Evolutionary conservation across 345 rosid genomes (phyloP).

Genomic region (Corymbia maculata): DNA sequence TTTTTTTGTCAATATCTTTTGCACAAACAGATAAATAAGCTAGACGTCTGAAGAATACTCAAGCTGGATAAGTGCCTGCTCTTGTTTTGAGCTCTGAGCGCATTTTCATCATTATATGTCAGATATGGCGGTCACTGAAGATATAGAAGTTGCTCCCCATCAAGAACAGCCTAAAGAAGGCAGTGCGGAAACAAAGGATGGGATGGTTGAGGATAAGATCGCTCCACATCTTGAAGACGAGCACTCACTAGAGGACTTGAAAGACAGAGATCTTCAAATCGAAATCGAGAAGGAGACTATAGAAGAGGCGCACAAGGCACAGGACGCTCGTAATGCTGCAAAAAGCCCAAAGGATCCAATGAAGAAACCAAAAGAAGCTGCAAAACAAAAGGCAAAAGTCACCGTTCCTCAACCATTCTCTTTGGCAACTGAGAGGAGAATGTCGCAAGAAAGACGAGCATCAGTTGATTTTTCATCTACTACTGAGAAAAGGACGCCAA

Average conservation of each 20-base stretch:
- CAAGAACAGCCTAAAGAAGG: neutral
- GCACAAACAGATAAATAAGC: neutral
- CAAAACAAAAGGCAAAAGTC: constrained; percentile 9
- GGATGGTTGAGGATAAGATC: neutral
- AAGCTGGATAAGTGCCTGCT: neutral
- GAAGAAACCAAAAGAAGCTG: constrained; percentile 12
- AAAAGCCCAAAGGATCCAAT: neutral
- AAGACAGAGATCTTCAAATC: neutral
- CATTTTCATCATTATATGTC: neutral
- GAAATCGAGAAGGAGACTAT: neutral
- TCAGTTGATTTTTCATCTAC: constrained; percentile 5
- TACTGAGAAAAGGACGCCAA: neutral
- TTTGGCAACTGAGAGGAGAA: constrained; percentile 25
- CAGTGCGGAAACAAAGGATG: neutral
- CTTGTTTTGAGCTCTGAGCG: neutral
- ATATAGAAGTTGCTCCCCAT: neutral
- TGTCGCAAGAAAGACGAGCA: constrained; percentile 8
- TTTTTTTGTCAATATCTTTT: neutral
- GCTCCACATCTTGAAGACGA: neutral
- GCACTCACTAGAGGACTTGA: neutral
- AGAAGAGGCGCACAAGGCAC: neutral
- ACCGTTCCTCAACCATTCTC: constrained; percentile 29
- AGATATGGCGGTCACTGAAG: constrained; percentile 6
- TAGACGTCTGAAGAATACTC: neutral
- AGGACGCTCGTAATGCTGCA: neutral